Conservation (phyloP, 1,139 yeast genomes). For the Geotrichum australiense region DNA sequence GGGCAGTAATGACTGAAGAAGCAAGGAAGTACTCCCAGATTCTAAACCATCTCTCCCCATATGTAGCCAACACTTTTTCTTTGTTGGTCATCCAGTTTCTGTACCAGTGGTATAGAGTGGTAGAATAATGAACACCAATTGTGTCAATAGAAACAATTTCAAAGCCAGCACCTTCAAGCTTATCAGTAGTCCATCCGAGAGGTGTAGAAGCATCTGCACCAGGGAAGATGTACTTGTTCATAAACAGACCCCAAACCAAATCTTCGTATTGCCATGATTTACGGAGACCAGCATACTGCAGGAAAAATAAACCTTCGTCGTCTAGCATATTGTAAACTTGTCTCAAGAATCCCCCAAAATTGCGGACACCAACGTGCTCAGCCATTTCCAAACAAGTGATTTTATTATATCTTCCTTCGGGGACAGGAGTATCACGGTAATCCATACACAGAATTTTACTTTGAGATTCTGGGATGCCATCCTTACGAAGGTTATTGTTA, state of each 20-base stretch:
- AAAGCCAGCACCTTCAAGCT: constrained; percentile 78
- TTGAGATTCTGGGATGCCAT: constrained; percentile 63
- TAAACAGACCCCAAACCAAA: constrained; percentile 87
- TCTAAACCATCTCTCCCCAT: constrained; percentile 86
- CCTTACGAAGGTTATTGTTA: constrained; percentile 56
- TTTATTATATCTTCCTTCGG: constrained; percentile 71
- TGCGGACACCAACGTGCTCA: constrained; percentile 91
- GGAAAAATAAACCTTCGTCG: constrained; percentile 81
- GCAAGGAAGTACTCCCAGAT: constrained; percentile 92
- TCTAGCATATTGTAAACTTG: constrained; percentile 84
- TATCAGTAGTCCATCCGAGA: constrained; percentile 68
- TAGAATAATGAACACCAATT: constrained; percentile 89
- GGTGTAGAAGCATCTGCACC: constrained; percentile 98
- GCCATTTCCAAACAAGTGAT: constrained; percentile 94
- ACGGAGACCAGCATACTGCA: constrained; percentile 88
- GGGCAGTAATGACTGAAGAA: constrained; percentile 69
- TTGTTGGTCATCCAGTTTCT: constrained; percentile 87
- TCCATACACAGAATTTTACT: constrained; percentile 75
- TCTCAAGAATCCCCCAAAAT: constrained; percentile 63
- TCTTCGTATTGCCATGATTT: constrained; percentile 95
- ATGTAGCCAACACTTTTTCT: constrained; percentile 68
- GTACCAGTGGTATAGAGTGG: constrained; percentile 93
- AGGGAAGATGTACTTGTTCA: constrained; percentile 95
- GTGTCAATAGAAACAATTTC: constrained; percentile 80
- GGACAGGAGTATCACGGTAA: constrained; percentile 84